Evolutionary conservation across 208 protist species (phyloP).

Genomic region (Trypanosoma vivax): DNA sequence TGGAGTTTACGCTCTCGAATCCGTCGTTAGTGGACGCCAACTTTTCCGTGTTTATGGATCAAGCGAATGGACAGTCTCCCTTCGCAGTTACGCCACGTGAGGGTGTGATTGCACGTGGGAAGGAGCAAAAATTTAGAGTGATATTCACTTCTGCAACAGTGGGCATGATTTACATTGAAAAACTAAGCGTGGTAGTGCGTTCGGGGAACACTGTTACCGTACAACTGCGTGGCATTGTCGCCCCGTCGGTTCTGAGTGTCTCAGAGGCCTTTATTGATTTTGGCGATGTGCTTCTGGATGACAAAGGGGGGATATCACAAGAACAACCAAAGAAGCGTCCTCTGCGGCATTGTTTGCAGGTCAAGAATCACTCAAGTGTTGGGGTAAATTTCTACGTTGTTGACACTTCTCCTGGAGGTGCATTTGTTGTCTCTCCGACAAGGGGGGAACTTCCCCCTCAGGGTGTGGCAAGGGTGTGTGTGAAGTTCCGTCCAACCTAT

Average conservation of each 20-base stretch:
- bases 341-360: constrained; percentile 7
- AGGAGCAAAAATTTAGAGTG: constrained; percentile 33
- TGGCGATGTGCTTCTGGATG: constrained; percentile 67
- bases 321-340: not conserved
- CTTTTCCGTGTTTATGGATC: constrained; percentile 31
- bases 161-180: constrained; percentile 28
- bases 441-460: constrained; percentile 44
- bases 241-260: constrained; percentile 42
- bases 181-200: constrained; percentile 39
- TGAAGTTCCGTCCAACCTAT: constrained; percentile 68
- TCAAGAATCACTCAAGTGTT: constrained; percentile 43
- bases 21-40: constrained; percentile 61
- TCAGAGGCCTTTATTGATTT: constrained; percentile 70
- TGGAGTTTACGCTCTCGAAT: constrained; percentile 65
- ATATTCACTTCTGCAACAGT: constrained; percentile 32
- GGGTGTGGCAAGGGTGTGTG: constrained; percentile 32
- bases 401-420: constrained; percentile 34
- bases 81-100: constrained; percentile 41
- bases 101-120: constrained; percentile 41
- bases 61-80: constrained; percentile 27
- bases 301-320: constrained; percentile 24
- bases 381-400: constrained; percentile 41
- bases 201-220: constrained; percentile 66
- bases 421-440: constrained; percentile 53
- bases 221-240: constrained; percentile 30